These are phyloP conservation scores for Rhodotorula toruloides DNA, from an alignment of 768 basidiomycete species.

Conservation along the genomic window DNA sequence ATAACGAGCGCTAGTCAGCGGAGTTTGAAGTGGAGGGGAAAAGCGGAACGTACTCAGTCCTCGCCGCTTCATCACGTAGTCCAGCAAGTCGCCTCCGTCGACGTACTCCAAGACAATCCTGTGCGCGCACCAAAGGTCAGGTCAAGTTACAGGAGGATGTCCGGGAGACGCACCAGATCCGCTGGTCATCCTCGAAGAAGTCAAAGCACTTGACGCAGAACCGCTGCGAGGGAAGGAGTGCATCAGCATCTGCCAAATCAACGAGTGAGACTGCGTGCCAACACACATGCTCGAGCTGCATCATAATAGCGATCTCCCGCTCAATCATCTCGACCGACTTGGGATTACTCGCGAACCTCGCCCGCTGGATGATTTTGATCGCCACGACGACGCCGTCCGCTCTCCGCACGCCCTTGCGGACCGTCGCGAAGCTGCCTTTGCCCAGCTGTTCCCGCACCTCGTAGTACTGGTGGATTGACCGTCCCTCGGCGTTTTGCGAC, in stretches of 20 bases:
- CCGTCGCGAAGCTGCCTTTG: constrained; percentile 85
- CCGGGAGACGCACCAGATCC: constrained; percentile 46
- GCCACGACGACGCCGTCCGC: constrained; percentile 70
- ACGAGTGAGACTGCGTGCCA: background rate
- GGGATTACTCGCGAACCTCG: constrained; percentile 31
- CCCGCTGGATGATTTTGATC: constrained; percentile 68
- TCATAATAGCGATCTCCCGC: constrained; percentile 73
- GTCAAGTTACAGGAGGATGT: background rate
- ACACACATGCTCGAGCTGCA: constrained; percentile 61
- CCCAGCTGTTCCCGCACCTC: constrained; percentile 56
- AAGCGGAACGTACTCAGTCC: constrained; percentile 59
- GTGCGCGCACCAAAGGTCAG: background rate
- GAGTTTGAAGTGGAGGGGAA: constrained; percentile 43
- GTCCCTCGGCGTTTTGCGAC: constrained; percentile 10
- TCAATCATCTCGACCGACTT: constrained; percentile 51
- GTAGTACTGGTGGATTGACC: constrained; percentile 47
- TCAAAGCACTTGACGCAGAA: constrained; percentile 42
- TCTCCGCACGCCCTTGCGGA: constrained; percentile 72
- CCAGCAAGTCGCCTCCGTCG: constrained; percentile 81
- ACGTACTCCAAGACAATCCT: constrained; percentile 72
- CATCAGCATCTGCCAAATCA: no score
- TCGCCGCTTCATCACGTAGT: constrained; percentile 48
- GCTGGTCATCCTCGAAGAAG: constrained; percentile 39
- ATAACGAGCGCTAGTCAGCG: constrained; percentile 34
- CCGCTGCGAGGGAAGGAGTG: constrained; percentile 1